phyloP scores from a whole-genome alignment of 768 basidiomycete genomes.

The Psilocybe azurescens region DNA sequence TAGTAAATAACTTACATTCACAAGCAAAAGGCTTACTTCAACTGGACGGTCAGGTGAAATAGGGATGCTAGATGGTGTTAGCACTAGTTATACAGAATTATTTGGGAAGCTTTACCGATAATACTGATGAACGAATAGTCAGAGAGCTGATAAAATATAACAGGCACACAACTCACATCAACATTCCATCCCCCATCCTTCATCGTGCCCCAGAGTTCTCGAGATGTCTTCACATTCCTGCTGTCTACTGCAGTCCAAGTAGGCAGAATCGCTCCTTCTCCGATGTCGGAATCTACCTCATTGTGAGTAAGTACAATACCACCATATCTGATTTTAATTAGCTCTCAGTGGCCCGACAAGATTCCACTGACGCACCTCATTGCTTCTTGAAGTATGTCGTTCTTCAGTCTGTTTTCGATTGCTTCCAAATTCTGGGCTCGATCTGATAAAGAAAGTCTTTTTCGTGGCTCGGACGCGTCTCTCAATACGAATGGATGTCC shows the following conservation, averaged over 20 bases:
- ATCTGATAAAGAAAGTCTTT: constrained; percentile 82
- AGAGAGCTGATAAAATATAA: constrained; percentile 26
- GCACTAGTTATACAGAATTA: not conserved
- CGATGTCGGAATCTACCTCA: constrained; percentile 60
- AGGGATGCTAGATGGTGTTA: constrained; percentile 68
- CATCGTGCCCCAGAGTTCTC: constrained; percentile 86
- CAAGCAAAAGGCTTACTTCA: constrained; percentile 52
- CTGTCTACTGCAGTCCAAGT: constrained; percentile 94
- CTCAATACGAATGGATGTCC: constrained; percentile 93
- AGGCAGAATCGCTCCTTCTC: constrained; percentile 83
- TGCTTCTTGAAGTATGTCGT: constrained; percentile 90
- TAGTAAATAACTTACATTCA: too few relatives aligned
- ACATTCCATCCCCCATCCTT: constrained; percentile 88
- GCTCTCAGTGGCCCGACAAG: not conserved
- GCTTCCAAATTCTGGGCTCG: constrained; percentile 93
- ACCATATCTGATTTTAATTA: constrained; percentile 62
- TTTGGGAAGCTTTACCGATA: constrained; percentile 58
- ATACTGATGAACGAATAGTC: constrained; percentile 51
- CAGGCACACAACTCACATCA: constrained; percentile 52
- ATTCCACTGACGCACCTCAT: constrained; percentile 48
- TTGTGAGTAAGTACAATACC: constrained; percentile 94
- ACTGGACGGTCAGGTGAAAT: constrained; percentile 92
- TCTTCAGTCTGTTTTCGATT: constrained; percentile 87
- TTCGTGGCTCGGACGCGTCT: constrained; percentile 83
- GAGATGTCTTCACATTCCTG: constrained; percentile 82